Percentiles rank a stretch among this genome's conserved stretches.
These are phyloP conservation scores for Tetrahymena borealis DNA, from an alignment of 73 alveolate species.

Conservation along the genomic window DNA sequence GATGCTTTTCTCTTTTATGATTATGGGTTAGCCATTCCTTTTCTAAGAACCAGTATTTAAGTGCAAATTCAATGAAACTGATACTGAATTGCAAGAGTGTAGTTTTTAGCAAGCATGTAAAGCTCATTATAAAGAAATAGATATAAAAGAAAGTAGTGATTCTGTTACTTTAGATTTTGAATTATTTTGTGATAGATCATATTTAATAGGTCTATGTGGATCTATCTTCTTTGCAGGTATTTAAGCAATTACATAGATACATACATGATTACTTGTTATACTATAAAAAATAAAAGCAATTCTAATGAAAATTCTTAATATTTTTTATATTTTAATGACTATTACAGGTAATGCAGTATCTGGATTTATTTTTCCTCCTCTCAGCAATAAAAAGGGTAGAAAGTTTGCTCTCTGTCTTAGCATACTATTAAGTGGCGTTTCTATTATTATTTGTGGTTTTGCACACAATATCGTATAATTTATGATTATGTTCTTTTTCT, in stretches of 20 bases:
- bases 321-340: neutral
- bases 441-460: neutral
- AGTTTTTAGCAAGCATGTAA: neutral
- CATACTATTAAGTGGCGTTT: neutral
- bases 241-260: neutral
- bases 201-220: neutral
- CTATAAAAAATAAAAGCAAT: no score
- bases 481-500: neutral
- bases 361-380: neutral
- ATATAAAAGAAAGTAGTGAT: neutral
- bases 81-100: neutral
- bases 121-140: neutral
- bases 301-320: neutral
- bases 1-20: slow-evolving; percentile 1
- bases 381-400: neutral
- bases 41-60: neutral
- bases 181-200: neutral
- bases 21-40: neutral
- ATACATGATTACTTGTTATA: neutral
- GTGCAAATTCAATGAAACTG: neutral
- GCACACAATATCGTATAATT: neutral
- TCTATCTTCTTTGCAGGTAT: neutral
- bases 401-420: neutral
- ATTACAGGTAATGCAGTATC: neutral
- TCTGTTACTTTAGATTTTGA: neutral